phyloP scores from a whole-genome alignment of 345 rosid genomes.

The Bruguiera sexangula region DNA sequence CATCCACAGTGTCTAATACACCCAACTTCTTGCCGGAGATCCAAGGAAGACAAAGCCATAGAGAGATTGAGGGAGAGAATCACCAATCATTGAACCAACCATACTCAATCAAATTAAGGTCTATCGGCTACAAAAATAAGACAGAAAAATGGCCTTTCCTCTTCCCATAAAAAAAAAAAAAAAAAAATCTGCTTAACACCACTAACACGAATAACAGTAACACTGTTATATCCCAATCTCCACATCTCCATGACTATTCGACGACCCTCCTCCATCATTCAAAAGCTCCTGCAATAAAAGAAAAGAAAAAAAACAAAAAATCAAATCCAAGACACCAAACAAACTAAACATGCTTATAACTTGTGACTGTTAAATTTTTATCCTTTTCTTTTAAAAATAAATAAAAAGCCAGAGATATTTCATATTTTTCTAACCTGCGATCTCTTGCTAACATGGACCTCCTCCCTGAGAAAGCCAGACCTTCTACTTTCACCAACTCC shows the following conservation, averaged over 20 bases:
- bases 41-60: slow-evolving; percentile 2
- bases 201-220: slow-evolving; percentile 5
- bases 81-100: slow-evolving; percentile 7
- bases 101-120: slow-evolving; percentile 10
- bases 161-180: not conserved
- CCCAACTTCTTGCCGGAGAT: slow-evolving; percentile 25
- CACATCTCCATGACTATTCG: slow-evolving; percentile 47
- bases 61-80: not conserved
- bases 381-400: not conserved
- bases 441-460: slow-evolving; percentile 17
- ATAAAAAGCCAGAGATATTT: not conserved
- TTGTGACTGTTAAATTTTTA: not conserved
- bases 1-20: slow-evolving; percentile 21
- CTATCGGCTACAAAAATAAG: slow-evolving; percentile 12
- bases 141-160: slow-evolving; percentile 16
- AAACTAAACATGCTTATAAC: not conserved
- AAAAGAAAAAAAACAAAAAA: not conserved
- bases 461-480: slow-evolving; percentile 29
- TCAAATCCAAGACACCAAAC: not conserved
- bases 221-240: slow-evolving; percentile 49
- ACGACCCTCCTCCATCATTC: slow-evolving; percentile 44
- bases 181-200: slow-evolving; percentile 9
- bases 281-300: slow-evolving; percentile 36
- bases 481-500: slow-evolving; percentile 29
- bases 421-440: slow-evolving; percentile 27